Percentiles rank a stretch among this genome's conserved stretches.
Evolutionary conservation across 1,284 basidiomycete genomes (phyloP).

Genomic region (Naganishia liquefaciens): DNA sequence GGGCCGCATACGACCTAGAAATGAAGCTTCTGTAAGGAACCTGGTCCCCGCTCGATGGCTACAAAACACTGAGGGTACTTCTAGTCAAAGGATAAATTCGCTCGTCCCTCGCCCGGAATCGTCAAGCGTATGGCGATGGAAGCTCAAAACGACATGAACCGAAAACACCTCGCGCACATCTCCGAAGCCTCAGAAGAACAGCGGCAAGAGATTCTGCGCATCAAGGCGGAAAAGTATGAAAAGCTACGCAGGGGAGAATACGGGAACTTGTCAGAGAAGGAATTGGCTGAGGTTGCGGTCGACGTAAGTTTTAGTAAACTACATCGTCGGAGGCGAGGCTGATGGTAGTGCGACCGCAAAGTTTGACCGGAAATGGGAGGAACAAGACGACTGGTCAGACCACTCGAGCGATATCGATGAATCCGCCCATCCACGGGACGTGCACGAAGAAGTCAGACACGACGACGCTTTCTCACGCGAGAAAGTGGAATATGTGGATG

Average conservation of each 20-base stretch:
- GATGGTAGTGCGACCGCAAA: slow-evolving; percentile 41
- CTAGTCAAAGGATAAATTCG: slow-evolving; percentile 40
- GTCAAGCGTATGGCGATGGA: slow-evolving; percentile 50
- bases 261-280: slow-evolving; percentile 73
- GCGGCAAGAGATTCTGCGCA: slow-evolving; percentile 59
- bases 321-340: background rate
- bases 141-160: slow-evolving; percentile 45
- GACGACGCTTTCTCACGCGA: slow-evolving; percentile 28
- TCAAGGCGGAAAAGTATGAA: slow-evolving; percentile 80
- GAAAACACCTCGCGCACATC: slow-evolving; percentile 43
- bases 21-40: slow-evolving; percentile 22
- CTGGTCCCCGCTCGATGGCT: background rate
- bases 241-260: slow-evolving; percentile 76
- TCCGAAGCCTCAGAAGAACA: slow-evolving; percentile 46
- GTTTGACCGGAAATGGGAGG: slow-evolving; percentile 70
- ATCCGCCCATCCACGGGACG: slow-evolving; percentile 36
- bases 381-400: slow-evolving; percentile 56
- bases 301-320: slow-evolving; percentile 65
- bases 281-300: slow-evolving; percentile 72
- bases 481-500: slow-evolving; percentile 52
- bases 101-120: slow-evolving; percentile 50
- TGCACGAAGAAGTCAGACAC: slow-evolving; percentile 57
- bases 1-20: slow-evolving; percentile 35
- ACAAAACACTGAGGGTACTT: too few species aligned
- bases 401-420: slow-evolving; percentile 47